Percentiles rank a stretch among this genome's conserved stretches.
Conservation (phyloP, 192 early-diverging fungal genomes). For the Coemansia sp. region DNA sequence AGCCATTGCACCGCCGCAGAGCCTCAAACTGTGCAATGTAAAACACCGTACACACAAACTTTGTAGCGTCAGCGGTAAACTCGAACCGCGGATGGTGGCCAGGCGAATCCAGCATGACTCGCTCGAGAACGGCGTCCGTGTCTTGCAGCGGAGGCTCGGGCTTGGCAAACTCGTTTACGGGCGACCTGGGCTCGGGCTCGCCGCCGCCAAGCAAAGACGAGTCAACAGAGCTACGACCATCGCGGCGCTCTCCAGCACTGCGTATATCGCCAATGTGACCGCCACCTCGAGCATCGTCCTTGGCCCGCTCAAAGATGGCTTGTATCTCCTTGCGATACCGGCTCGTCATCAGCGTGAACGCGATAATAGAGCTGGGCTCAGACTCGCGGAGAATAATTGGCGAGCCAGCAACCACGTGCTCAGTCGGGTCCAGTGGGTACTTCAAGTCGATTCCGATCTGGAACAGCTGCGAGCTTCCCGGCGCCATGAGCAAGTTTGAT, state of each 20-base stretch:
- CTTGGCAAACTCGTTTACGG: conserved; percentile 33
- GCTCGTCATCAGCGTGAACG: conserved; percentile 76
- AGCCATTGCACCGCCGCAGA: conserved; percentile 80
- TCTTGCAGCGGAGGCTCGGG: neutral
- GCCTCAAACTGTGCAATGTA: conserved; percentile 94
- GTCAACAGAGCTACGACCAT: neutral
- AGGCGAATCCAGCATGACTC: conserved; percentile 36
- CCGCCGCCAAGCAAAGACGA: neutral
- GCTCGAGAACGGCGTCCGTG: conserved; percentile 29
- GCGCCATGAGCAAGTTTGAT: conserved; percentile 38
- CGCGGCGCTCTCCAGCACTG: neutral
- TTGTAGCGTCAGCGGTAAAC: conserved; percentile 75
- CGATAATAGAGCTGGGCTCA: conserved; percentile 93
- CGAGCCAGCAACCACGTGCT: conserved; percentile 89
- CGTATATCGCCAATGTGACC: neutral
- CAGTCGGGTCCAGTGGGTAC: conserved; percentile 63
- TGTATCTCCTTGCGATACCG: conserved; percentile 45
- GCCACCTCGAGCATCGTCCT: neutral
- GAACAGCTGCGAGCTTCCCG: conserved; percentile 46
- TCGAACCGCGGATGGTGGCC: conserved; percentile 53
- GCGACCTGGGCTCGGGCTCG: conserved; percentile 8
- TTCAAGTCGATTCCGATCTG: conserved; percentile 50
- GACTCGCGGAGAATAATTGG: conserved; percentile 87
- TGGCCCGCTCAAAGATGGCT: conserved; percentile 30
- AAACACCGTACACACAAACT: conserved; percentile 88